A percentile compares a stretch with the other conserved stretches of the same genome.
Conservation (phyloP, 2,329 filamentous ascomycete genomes). For the Apiospora arundinis region DNA sequence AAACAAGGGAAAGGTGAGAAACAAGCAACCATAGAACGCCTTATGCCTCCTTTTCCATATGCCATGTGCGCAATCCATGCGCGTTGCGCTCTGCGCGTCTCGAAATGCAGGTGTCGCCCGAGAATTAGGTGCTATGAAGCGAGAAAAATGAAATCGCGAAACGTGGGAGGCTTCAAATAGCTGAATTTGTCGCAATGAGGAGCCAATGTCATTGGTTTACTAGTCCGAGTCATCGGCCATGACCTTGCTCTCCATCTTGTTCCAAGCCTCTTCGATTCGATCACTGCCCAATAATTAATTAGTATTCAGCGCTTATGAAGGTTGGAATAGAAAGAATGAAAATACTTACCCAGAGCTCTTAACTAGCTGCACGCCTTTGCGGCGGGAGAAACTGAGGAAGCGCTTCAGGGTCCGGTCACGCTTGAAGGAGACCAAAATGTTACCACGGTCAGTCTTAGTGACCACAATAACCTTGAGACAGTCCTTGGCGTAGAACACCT, state of each 20-base stretch:
- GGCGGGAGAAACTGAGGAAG: conserved; percentile 55
- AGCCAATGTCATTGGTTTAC: conserved; percentile 4
- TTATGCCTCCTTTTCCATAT: background rate
- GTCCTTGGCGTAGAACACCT: conserved; percentile 52
- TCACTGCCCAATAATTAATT: conserved; percentile 27
- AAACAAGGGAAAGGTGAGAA: background rate
- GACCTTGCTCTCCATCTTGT: conserved; percentile 36
- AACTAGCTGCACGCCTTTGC: conserved; percentile 49
- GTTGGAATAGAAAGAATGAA: background rate
- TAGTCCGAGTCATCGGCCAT: conserved; percentile 34
- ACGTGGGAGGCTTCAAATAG: background rate
- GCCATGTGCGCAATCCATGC: background rate
- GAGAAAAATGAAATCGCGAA: background rate
- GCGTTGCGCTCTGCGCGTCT: conserved; percentile 9
- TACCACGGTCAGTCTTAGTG: conserved; percentile 46
- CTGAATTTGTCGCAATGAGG: too few species aligned
- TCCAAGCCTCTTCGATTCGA: conserved; percentile 37
- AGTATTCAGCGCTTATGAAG: background rate
- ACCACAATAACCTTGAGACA: conserved; percentile 52
- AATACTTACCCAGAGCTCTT: conserved; percentile 49
- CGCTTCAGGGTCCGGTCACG: conserved; percentile 58
- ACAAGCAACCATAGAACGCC: conserved; percentile 10
- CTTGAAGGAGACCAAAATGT: conserved; percentile 59
- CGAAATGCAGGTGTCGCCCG: background rate
- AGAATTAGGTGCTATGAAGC: conserved; percentile 4